phyloP scores from a whole-genome alignment of 805 yeast species.

The Schizosaccharomyces lindneri region DNA sequence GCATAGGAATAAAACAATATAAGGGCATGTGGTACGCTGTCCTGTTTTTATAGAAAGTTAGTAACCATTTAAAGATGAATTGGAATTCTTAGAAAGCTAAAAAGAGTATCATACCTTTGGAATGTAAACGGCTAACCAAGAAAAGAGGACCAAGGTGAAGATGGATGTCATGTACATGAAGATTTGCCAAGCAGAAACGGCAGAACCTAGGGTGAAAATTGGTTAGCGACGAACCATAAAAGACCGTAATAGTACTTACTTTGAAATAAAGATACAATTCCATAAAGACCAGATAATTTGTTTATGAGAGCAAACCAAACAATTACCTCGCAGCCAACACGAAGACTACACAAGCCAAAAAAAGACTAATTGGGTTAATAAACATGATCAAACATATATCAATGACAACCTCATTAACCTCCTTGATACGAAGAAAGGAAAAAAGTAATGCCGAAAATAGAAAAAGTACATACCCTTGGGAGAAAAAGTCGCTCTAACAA shows the following conservation, averaged over 20 bases:
- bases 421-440: too few relatives aligned
- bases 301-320: conserved; percentile 56
- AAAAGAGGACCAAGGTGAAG: not conserved
- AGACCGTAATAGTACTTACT: conserved; percentile 8
- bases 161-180: conserved; percentile 1
- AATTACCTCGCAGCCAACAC: conserved; percentile 65
- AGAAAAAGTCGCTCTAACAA: too few relatives aligned
- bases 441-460: too few relatives aligned
- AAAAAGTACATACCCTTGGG: too few relatives aligned
- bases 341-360: conserved; percentile 49
- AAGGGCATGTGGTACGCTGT: conserved; percentile 36
- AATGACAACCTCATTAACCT: too few relatives aligned
- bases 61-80: not conserved
- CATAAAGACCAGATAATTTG: conserved; percentile 74
- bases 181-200: not conserved
- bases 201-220: not conserved
- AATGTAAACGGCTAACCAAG: not conserved
- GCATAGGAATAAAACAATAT: conserved; percentile 37
- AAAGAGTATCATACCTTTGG: not conserved
- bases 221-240: not conserved
- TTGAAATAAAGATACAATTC: conserved; percentile 61
- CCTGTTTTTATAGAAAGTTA: conserved; percentile 11
- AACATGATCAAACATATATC: not conserved
- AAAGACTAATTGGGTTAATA: conserved; percentile 15
- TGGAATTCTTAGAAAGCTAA: too few relatives aligned